Conservation (phyloP, 2,329 filamentous ascomycete genomes). For the Claviceps maximensis region DNA sequence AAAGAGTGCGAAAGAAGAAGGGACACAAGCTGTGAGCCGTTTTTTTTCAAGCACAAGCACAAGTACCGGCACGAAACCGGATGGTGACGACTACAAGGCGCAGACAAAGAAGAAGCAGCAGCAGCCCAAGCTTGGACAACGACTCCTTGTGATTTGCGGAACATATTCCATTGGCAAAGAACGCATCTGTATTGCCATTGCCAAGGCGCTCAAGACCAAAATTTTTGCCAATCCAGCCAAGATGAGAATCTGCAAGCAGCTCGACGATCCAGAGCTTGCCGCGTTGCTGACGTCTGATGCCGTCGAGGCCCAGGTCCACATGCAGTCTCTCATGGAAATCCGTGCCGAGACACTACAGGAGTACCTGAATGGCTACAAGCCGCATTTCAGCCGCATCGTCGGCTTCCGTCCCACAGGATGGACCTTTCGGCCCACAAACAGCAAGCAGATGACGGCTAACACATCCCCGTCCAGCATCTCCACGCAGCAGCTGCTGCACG, state of each 20-base stretch:
- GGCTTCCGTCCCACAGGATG: slow-evolving; percentile 89
- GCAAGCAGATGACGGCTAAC: slow-evolving; percentile 40
- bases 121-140: slow-evolving; percentile 25
- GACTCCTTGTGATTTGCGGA: slow-evolving; percentile 81
- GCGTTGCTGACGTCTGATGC: slow-evolving; percentile 69
- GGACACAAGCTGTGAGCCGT: slow-evolving; percentile 34
- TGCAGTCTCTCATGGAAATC: slow-evolving; percentile 93
- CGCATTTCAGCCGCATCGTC: slow-evolving; percentile 73
- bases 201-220: slow-evolving; percentile 69
- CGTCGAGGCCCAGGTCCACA: slow-evolving; percentile 82
- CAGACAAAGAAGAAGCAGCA: slow-evolving; percentile 9
- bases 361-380: slow-evolving; percentile 68
- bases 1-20: slow-evolving; percentile 26
- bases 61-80: slow-evolving; percentile 19
- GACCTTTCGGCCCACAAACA: slow-evolving; percentile 65
- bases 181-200: slow-evolving; percentile 85
- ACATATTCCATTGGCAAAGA: slow-evolving; percentile 99
- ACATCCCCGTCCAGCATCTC: slow-evolving; percentile 35
- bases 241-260: slow-evolving; percentile 67
- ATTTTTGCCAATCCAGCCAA: slow-evolving; percentile 81
- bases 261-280: slow-evolving; percentile 74
- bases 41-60: slow-evolving; percentile 30
- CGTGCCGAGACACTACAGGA: slow-evolving; percentile 81
- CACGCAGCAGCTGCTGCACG: slow-evolving; percentile 38
- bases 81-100: slow-evolving; percentile 17